Base-by-base conservation (phyloP, 2,329 filamentous ascomycete species). In the Colletotrichum eremochloae region DNA sequence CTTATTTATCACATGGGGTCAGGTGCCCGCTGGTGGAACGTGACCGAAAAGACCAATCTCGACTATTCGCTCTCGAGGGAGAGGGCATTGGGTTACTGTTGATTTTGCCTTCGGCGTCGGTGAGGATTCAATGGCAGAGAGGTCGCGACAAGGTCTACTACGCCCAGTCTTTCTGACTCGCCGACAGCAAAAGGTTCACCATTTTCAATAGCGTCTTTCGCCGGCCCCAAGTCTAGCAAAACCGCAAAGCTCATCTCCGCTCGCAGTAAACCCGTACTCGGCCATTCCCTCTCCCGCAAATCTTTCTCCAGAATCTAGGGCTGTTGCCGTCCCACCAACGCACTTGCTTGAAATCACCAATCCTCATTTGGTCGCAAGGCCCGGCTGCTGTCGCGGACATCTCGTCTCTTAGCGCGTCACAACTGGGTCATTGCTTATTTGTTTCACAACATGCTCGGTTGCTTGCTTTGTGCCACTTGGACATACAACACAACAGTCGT, bases 381-480 rank as follows among this genome's bases (percentile, higher is more conserved):
- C 53, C 36, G 38, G 11, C 24, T 24, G 18, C 20, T 24, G 9
- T 55, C 31, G 46, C 15, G n/a, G 31, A 24, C 20, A n/a, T 31
- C 63, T 50, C 31, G 20, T 44, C 48, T 52, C 29, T 46, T 50
- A 20, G 55, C 50, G 33, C 48, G 33, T 42, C 11, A 24, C 29
- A 48, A 15, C 36, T 46, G 33, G 48, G 24, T 29, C n/a, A 38
- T 68, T 63, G 50, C 64, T 62, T 58, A 14, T 52, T 63, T 58
- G 65, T 68, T 58, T 71, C 68, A 63, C 44, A 48, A 24, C 46
- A 33, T 38, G 38, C 20, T 58, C 68, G 64, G 63, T 20, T 71
- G 44, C 29, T 52, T 52, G 50, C 57, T 18, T 71, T 8, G 58
- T 63, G 36, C 31, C 29, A 68, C 58, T 60, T 15, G 36, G 46